Evolutionary conservation across 2,329 filamentous ascomycete genomes (phyloP), one percentile per base, ranked within the genome.

Genomic region (Penicillium digitatum): DNA sequence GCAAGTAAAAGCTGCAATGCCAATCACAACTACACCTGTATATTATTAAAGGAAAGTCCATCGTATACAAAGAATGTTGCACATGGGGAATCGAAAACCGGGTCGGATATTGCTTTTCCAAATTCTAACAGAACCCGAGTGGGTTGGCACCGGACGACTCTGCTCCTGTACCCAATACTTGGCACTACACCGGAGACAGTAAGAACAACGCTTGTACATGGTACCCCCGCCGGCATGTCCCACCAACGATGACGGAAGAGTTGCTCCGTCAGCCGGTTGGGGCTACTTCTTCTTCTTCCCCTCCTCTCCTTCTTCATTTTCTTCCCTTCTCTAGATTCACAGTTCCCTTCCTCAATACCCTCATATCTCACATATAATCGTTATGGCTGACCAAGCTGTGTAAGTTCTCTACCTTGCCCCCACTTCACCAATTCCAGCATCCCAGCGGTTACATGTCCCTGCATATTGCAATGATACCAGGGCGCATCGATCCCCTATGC

Each of bases 341-440:
- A 54, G 54, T 56, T 53, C 49, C 60, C 59, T 58, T 37, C 39
- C 54, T 48, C n/a, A 38, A 52, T 58, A 53, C 45, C 35, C 29
- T 48, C 42, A 40, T 40, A 47, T 55, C 52, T 60, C 44, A 40
- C 47, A 56, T 49, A 37, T 61, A 52, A 50, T 60, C 49, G 74
- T 66, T 62, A 77, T 77, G 75, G 70, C 73, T 63, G 71, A 73
- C 55, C 64, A 76, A 61, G 75, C 74, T 72, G 72, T 76, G 75
- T 77, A 72, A 76, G 75, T 76, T 20, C 24, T 24, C 24, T 24
- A 27, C 26, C 40, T 42, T 46, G 50, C 27, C 52, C 49, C 51
- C 56, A 55, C 40, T 32, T 38, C 55, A 34, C 48, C 49, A 39
- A 48, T 48, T 42, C 45, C 46, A 22, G n/a, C 46, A 44, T 53